Evolutionary conservation across 306 rosid genomes (phyloP).

Genomic region (Coriaria nepalensis): DNA sequence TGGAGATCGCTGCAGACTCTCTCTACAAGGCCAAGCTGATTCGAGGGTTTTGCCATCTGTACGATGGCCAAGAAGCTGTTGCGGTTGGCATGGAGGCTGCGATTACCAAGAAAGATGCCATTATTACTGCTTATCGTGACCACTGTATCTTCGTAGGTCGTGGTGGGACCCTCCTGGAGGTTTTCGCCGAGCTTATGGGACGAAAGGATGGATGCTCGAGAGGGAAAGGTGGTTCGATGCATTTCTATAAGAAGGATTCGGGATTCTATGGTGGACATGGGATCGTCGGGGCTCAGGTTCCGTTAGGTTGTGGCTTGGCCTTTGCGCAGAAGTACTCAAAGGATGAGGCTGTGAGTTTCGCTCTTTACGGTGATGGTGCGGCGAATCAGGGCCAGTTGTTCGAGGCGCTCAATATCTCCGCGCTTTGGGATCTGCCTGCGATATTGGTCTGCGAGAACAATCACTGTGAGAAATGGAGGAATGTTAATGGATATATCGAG

Average conservation of each 20-base stretch:
- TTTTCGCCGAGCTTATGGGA: constrained; percentile 74
- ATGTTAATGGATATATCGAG: background rate
- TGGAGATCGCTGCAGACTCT: constrained; percentile 95
- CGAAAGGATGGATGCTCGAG: constrained; percentile 57
- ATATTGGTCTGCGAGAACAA: constrained; percentile 96
- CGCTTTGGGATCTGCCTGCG: constrained; percentile 91
- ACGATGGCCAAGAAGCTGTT: constrained; percentile 92
- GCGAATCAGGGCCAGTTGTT: constrained; percentile 93
- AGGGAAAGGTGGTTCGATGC: constrained; percentile 97
- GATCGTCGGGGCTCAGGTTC: constrained; percentile 91
- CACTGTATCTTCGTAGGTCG: constrained; percentile 73
- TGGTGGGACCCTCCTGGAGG: constrained; percentile 52
- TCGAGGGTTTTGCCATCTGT: constrained; percentile 89
- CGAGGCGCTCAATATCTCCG: constrained; percentile 83
- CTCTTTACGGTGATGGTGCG: constrained; percentile 83
- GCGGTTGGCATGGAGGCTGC: constrained; percentile 84
- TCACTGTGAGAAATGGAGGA: constrained; percentile 48
- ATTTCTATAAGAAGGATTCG: constrained; percentile 59
- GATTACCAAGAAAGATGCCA: constrained; percentile 46
- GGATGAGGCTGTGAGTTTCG: constrained; percentile 64
- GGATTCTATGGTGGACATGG: constrained; percentile 89
- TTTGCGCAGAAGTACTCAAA: constrained; percentile 73
- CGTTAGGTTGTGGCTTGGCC: constrained; percentile 77
- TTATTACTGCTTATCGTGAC: constrained; percentile 79
- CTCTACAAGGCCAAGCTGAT: constrained; percentile 88